phyloP scores from a whole-genome alignment of 2,329 filamentous ascomycete species.

The Penicillium oxalicum region DNA sequence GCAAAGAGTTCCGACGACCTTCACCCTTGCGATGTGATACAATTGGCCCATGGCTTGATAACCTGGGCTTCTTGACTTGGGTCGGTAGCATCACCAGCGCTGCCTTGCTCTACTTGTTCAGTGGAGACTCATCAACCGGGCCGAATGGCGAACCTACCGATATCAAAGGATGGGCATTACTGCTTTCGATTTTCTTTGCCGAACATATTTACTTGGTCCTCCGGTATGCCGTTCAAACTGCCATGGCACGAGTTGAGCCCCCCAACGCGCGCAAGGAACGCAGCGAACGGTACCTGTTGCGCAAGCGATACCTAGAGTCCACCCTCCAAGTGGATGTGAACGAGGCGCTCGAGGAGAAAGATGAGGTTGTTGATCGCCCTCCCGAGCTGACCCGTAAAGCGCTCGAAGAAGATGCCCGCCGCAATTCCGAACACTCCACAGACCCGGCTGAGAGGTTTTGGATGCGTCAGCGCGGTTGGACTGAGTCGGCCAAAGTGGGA shows the following conservation, averaged over 20 bases:
- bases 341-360: slow-evolving; percentile 16
- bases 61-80: slow-evolving; percentile 86
- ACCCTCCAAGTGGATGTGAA: slow-evolving; percentile 19
- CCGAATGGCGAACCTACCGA: slow-evolving; percentile 44
- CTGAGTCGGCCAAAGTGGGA: slow-evolving; percentile 37
- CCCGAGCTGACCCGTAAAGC: slow-evolving; percentile 31
- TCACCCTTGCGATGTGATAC: slow-evolving; percentile 86
- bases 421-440: slow-evolving; percentile 28
- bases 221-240: slow-evolving; percentile 64
- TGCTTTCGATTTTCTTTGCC: slow-evolving; percentile 75
- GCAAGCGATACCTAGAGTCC: slow-evolving; percentile 67
- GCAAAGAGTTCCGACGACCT: slow-evolving; percentile 79
- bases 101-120: slow-evolving; percentile 85
- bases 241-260: slow-evolving; percentile 74
- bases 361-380: slow-evolving; percentile 4
- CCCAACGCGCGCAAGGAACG: slow-evolving; percentile 81
- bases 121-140: slow-evolving; percentile 51
- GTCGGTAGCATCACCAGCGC: slow-evolving; percentile 83
- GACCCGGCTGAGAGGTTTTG: slow-evolving; percentile 38
- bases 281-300: slow-evolving; percentile 70
- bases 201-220: slow-evolving; percentile 86
- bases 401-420: slow-evolving; percentile 41
- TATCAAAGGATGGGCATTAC: slow-evolving; percentile 72
- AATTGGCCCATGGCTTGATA: slow-evolving; percentile 90
- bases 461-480: slow-evolving; percentile 41